phyloP scores from a whole-genome alignment of 495 filamentous ascomycete genomes.

The Niebla homalea region DNA sequence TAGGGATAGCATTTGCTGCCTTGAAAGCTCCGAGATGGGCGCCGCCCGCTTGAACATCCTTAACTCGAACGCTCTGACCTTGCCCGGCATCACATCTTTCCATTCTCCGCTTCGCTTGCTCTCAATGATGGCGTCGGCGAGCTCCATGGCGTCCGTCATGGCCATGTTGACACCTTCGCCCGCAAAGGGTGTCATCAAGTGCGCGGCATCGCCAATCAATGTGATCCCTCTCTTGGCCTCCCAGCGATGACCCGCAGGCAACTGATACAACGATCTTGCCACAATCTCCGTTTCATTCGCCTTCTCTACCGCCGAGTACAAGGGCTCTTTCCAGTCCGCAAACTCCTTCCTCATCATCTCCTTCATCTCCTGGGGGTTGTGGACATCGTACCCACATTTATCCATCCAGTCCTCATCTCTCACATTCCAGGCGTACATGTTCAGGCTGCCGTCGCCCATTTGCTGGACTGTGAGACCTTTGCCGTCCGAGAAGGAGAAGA shows the following conservation, averaged over 20 bases:
- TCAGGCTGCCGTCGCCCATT: slow-evolving; percentile 31
- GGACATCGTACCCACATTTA: slow-evolving; percentile 22
- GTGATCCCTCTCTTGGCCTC: slow-evolving; percentile 30
- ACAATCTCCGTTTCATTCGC: slow-evolving; percentile 8
- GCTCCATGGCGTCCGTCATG: slow-evolving; percentile 42
- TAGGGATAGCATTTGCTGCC: slow-evolving; percentile 8
- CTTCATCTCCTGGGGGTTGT: slow-evolving; percentile 9
- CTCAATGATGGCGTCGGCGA: slow-evolving; percentile 33
- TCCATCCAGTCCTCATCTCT: slow-evolving; percentile 28
- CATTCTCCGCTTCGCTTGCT: neutral
- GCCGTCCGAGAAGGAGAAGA: slow-evolving; percentile 29
- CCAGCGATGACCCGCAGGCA: slow-evolving; percentile 40
- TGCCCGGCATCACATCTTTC: neutral
- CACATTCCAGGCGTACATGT: slow-evolving; percentile 19
- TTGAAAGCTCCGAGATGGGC: slow-evolving; percentile 3
- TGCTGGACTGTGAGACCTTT: slow-evolving; percentile 31
- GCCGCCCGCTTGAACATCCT: slow-evolving; percentile 10
- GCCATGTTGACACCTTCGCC: slow-evolving; percentile 49
- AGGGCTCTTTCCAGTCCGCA: slow-evolving; percentile 17
- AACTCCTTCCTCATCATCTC: slow-evolving; percentile 12
- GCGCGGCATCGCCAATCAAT: slow-evolving; percentile 48
- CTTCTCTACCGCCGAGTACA: slow-evolving; percentile 11
- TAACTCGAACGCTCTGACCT: slow-evolving; percentile 4
- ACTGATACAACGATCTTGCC: slow-evolving; percentile 30
- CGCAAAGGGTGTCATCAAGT: slow-evolving; percentile 47